Evolutionary conservation across 441 rosid genomes (phyloP), one percentile per base, ranked within the genome.

Genomic region (Gossypium trilobum): DNA sequence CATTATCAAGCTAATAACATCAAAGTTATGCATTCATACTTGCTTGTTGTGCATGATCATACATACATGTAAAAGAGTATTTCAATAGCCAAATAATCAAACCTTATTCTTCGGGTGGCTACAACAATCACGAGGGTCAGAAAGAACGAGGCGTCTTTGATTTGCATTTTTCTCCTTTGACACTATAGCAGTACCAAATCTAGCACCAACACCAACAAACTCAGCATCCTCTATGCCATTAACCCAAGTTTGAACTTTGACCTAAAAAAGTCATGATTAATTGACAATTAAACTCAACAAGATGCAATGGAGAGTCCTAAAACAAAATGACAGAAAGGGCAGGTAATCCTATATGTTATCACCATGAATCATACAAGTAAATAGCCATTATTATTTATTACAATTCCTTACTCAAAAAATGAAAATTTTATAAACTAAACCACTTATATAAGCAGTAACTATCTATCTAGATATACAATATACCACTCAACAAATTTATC

Each of bases 161-260:
- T 91, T 81, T 9, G 99, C 99, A 67, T 91, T 89, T 82, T 92
- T 95, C 88, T 92, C 99, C 88, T 91, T 91, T 1, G 98, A 87
- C 61, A 88, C 96, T 57, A 95, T 92, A 27, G 87, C 71, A 39
- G 78, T 82, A 64, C 99, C 99, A 56, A 95, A 95, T 82, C 99
- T 87, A 66, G 99, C 98, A 31, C 98, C 98, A 4, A 95, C 97
- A 0, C 99, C 99, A 7, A 95, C 99, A 81, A 85, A 95, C 82
- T 95, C 99, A n/a, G 77, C 90, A 71, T 81, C 80, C 81, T 95
- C 98, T 58, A 77, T 14, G 73, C 90, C 97, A 82, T 88, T 62
- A 67, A 91, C 80, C 98, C 96, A 95, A 5, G 99, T 95, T 75
- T 92, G 99, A 72, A 95, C 91, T 95, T 92, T 95, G 60, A 95